Percentiles rank a stretch among this genome's conserved stretches.
phyloP scores from a whole-genome alignment of 371 early-diverging fungal species.

The Mucor mucedo region DNA sequence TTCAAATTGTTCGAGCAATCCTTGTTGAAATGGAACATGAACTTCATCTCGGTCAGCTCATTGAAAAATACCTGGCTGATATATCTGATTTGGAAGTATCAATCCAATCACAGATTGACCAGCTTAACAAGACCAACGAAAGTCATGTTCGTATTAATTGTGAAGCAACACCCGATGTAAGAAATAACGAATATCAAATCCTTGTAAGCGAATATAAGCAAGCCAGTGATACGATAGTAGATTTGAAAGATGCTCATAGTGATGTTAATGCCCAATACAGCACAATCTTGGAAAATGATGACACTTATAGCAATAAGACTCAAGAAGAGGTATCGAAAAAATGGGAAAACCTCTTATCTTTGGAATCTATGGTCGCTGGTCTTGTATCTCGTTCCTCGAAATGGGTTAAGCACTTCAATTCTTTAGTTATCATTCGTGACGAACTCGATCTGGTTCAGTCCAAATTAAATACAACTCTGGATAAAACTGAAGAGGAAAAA shows the following conservation, averaged over 20 bases:
- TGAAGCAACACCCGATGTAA: constrained; percentile 9
- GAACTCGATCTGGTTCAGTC: constrained; percentile 4
- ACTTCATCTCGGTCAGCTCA: constrained; percentile 24
- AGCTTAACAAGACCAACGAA: constrained; percentile 8
- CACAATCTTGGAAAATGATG: constrained; percentile 13
- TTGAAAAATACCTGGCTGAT: constrained; percentile 23
- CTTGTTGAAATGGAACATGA: constrained; percentile 16
- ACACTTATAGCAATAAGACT: neutral
- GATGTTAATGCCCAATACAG: constrained; percentile 22
- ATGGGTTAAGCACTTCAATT: constrained; percentile 22
- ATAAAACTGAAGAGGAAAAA: neutral
- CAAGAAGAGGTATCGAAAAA: neutral
- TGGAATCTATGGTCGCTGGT: constrained; percentile 11
- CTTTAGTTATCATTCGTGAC: neutral
- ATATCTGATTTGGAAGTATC: constrained; percentile 13
- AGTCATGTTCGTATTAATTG: neutral
- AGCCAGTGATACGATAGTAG: constrained; percentile 10
- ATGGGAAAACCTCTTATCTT: constrained; percentile 16
- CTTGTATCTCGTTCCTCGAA: constrained; percentile 21
- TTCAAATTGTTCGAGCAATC: neutral
- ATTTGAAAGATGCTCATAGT: constrained; percentile 25
- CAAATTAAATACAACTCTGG: neutral
- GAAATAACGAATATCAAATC: constrained; percentile 12
- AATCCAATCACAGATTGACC: constrained; percentile 3
- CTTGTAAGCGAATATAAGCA: constrained; percentile 24